phyloP scores from a whole-genome alignment of 164 flowering plant species.

The Vitis labrusca region DNA sequence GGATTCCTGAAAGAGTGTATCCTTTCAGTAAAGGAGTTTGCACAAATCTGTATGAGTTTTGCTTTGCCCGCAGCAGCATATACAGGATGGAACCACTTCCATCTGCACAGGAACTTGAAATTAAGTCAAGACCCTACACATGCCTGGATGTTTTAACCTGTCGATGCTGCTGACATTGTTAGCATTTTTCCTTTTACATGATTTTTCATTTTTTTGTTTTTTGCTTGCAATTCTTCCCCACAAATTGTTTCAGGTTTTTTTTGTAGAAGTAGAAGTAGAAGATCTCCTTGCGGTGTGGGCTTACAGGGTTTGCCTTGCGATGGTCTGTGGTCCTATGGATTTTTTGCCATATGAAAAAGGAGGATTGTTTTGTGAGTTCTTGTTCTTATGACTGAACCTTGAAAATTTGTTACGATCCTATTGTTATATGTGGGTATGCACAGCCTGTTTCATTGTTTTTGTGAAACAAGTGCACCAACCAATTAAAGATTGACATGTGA shows the following conservation, averaged over 20 bases:
- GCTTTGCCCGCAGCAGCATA: conserved; percentile 46
- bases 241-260: neutral
- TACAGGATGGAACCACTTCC: conserved; percentile 68
- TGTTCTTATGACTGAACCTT: too few relatives aligned
- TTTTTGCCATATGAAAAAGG: too few relatives aligned
- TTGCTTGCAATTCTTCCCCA: neutral
- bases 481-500: too few relatives aligned
- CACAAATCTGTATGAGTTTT: conserved; percentile 67
- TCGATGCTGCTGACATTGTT: conserved; percentile 58
- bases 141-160: conserved; percentile 65
- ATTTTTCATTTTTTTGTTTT: neutral
- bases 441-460: too few relatives aligned
- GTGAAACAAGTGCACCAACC: too few relatives aligned
- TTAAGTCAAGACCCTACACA: conserved; percentile 64
- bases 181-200: neutral
- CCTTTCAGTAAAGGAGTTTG: conserved; percentile 88
- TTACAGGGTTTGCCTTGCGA: too few relatives aligned
- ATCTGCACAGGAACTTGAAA: conserved; percentile 58
- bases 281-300: neutral
- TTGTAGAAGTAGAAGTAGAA: too few relatives aligned
- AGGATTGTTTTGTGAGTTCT: too few relatives aligned
- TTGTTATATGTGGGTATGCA: too few relatives aligned
- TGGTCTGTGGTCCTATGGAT: too few relatives aligned
- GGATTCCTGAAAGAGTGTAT: conserved; percentile 79
- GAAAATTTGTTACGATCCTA: too few relatives aligned